Evolutionary conservation across 2,329 filamentous ascomycete species (phyloP).

Genomic region (Rutstroemia sp.): DNA sequence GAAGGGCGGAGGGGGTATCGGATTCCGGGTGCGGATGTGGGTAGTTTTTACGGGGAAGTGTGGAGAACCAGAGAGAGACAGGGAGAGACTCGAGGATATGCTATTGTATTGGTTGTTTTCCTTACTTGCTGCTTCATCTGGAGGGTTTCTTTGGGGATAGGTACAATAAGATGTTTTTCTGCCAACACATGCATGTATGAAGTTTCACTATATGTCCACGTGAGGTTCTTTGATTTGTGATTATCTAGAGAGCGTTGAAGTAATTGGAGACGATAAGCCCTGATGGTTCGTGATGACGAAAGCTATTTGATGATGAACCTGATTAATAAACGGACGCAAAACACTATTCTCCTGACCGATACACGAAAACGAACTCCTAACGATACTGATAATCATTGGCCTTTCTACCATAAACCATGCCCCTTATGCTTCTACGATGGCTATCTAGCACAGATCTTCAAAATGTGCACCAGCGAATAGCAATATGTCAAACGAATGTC

Average conservation of each 20-base stretch:
- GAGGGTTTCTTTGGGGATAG: slow-evolving; percentile 14
- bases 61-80: not conserved
- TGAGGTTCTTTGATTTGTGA: slow-evolving; percentile 7
- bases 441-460: too few relatives aligned
- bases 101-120: slow-evolving; percentile 7
- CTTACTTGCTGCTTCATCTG: slow-evolving; percentile 2
- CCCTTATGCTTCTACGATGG: not conserved
- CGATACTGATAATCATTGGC: not conserved
- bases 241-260: not conserved
- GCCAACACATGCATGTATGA: slow-evolving; percentile 11
- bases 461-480: too few relatives aligned
- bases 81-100: not conserved
- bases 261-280: not conserved
- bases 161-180: slow-evolving; percentile 21
- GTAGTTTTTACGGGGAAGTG: not conserved
- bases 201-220: not conserved
- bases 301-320: not conserved
- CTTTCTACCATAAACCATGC: not conserved
- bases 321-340: not conserved
- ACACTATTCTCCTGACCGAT: not conserved
- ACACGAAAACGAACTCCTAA: not conserved
- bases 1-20: not conserved
- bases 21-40: not conserved
- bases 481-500: too few relatives aligned
- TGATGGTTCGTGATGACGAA: not conserved